Conservation (phyloP, 148 eudicot genomes). For the Rhododendron williamsianum region DNA sequence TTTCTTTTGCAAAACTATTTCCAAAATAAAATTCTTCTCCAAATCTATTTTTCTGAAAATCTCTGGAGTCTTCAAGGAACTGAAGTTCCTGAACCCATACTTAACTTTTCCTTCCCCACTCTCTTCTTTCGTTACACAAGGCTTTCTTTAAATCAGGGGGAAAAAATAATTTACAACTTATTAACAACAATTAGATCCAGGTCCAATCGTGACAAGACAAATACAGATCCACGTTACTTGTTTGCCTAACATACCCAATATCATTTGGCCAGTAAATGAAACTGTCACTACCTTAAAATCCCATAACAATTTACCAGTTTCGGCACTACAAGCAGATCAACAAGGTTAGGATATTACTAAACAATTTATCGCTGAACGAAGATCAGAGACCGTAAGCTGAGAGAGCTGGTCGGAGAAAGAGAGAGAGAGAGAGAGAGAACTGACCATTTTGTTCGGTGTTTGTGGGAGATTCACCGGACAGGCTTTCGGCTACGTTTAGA, state of each 20-base stretch:
- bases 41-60: not conserved
- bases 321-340: not conserved
- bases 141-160: not conserved
- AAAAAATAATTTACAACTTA: too few species aligned
- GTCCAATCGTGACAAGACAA: not conserved
- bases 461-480: not conserved
- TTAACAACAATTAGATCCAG: not conserved
- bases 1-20: not conserved
- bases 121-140: not conserved
- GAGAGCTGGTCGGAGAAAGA: not conserved
- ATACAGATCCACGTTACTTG: not conserved
- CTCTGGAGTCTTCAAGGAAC: too few species aligned
- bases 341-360: not conserved
- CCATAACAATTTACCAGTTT: not conserved
- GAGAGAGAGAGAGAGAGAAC: not conserved
- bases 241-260: not conserved
- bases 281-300: not conserved
- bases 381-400: not conserved
- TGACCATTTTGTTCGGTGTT: conserved; percentile 6
- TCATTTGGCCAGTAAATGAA: not conserved
- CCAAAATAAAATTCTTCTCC: too few species aligned
- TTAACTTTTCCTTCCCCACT: not conserved
- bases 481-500: not conserved
- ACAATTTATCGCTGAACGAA: not conserved
- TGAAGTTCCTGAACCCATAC: too few species aligned